Percentiles rank a stretch among this genome's conserved stretches.
These are phyloP conservation scores for Skeletonema tropicum DNA, from an alignment of 108 stramenopile species.

Conservation along the genomic window DNA sequence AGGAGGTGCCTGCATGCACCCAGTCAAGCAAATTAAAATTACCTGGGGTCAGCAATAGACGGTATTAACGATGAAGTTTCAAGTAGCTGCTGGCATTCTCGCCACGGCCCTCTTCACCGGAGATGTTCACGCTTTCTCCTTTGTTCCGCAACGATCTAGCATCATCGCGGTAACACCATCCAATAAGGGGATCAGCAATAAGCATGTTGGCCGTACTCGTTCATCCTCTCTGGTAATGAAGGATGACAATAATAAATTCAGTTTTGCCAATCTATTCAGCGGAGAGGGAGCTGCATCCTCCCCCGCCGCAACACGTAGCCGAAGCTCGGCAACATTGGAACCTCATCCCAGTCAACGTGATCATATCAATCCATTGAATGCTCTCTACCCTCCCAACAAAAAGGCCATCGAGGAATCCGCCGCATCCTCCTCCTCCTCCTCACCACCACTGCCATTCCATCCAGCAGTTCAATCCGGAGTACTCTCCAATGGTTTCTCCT, in stretches of 20 bases:
- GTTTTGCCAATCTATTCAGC: constrained; percentile 50
- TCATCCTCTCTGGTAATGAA: constrained; percentile 10
- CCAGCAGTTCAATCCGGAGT: constrained; percentile 72
- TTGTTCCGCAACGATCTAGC: constrained; percentile 18
- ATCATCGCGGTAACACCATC: background rate
- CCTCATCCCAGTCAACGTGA: constrained; percentile 77
- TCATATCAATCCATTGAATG: constrained; percentile 89
- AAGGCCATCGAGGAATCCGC: constrained; percentile 14
- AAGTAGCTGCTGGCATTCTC: constrained; percentile 18
- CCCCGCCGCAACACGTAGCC: constrained; percentile 3
- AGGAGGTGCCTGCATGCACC: background rate
- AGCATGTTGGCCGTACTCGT: background rate
- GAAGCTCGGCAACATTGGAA: constrained; percentile 35
- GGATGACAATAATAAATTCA: constrained; percentile 33
- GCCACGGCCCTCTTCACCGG: constrained; percentile 10
- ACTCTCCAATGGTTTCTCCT: constrained; percentile 90
- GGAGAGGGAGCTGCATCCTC: background rate
- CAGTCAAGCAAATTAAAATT: background rate
- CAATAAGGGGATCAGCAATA: background rate
- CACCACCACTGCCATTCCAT: constrained; percentile 73
- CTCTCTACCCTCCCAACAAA: constrained; percentile 56
- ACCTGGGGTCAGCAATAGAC: background rate
- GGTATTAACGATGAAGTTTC: constrained; percentile 16
- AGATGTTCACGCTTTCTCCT: constrained; percentile 22
- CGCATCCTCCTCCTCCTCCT: constrained; percentile 7